Base-by-base conservation (phyloP, 2,329 filamentous ascomycete species). In the Bipolaris cookei region DNA sequence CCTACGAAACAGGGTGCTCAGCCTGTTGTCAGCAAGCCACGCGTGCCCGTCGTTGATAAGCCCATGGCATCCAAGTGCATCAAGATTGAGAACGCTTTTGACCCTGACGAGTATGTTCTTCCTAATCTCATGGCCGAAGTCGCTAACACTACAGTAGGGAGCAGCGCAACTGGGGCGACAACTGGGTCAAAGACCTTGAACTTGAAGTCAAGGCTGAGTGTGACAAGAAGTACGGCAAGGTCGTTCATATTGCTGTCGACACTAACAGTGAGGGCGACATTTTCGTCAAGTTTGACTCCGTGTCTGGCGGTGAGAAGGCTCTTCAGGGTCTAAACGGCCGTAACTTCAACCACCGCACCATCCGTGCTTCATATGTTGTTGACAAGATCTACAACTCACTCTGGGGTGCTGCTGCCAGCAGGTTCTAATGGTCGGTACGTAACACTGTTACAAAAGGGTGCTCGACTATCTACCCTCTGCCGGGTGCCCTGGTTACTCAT, bases 301-400 rank as follows among this genome's bases (percentile, higher is more conserved):
- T 98, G 62, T 88, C 93, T 77, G 94, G 94, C 69, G 94, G 94
- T 76, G 92, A 97, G 80, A 98, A 97, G 76, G 95, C 95, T 70
- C 96, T 98, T 80, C 96, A 96, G 78, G 95, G 95, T 74, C 87
- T 99, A 62, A 98, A 99, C 78, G 95, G 95, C 73, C 89, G 95
- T 75, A 97, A 91, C 79, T 99, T 99, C 79, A 95, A 92, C 74
- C 91, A 91, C 72, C 87, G 89, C 73, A 92, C 91, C 83, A 96
- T 99, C 78, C 94, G 90, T 76, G 95, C 94, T 70, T 90, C 92
- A 65, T 95, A 93, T 77, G 92, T 99, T 80, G 94, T 98, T 78
- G 95, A 99, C 80, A 94, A 94, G 73, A 92, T 99, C 81, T 99
- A 98, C 87, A 95, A 91, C 87, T 96, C 90, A 84, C 87, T 96